phyloP scores from a whole-genome alignment of 2,329 filamentous ascomycete species.

The Exophiala aquamarina region DNA sequence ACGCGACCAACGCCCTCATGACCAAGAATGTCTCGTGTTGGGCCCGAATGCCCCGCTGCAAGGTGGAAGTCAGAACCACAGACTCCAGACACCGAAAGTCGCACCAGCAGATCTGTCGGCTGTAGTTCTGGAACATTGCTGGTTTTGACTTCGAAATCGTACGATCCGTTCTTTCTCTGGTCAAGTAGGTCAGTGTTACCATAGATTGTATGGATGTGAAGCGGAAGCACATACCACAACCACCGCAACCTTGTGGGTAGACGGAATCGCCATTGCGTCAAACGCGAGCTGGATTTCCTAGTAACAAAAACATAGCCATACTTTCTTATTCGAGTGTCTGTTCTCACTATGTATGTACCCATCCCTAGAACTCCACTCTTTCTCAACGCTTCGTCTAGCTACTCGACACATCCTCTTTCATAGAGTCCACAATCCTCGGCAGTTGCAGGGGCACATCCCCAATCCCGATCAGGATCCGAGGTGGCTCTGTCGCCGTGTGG shows the following conservation, averaged over 20 bases:
- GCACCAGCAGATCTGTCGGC: slow-evolving; percentile 54
- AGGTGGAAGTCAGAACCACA: slow-evolving; percentile 60
- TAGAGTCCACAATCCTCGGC: too few species aligned
- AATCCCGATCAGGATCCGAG: too few species aligned
- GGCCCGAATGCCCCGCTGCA: slow-evolving; percentile 40
- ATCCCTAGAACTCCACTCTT: too few species aligned
- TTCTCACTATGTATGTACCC: too few species aligned
- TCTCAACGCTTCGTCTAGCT: too few species aligned
- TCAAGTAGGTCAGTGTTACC: background rate
- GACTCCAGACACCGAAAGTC: slow-evolving; percentile 57
- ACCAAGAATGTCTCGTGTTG: slow-evolving; percentile 43
- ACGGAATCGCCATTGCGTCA: slow-evolving; percentile 11
- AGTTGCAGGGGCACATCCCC: too few species aligned
- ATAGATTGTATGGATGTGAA: too few species aligned
- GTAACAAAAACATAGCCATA: too few species aligned
- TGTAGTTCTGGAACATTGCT: slow-evolving; percentile 30
- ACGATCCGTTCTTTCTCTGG: slow-evolving; percentile 9
- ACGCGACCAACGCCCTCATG: slow-evolving; percentile 49
- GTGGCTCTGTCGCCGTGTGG: too few species aligned
- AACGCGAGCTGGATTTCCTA: too few species aligned
- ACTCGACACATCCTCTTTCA: too few species aligned
- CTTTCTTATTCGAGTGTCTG: too few species aligned
- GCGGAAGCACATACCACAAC: slow-evolving; percentile 11
- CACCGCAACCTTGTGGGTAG: slow-evolving; percentile 13
- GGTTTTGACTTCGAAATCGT: slow-evolving; percentile 14